phyloP scores from a whole-genome alignment of 2,329 filamentous ascomycete species.

The Trichoderma guizhouense region DNA sequence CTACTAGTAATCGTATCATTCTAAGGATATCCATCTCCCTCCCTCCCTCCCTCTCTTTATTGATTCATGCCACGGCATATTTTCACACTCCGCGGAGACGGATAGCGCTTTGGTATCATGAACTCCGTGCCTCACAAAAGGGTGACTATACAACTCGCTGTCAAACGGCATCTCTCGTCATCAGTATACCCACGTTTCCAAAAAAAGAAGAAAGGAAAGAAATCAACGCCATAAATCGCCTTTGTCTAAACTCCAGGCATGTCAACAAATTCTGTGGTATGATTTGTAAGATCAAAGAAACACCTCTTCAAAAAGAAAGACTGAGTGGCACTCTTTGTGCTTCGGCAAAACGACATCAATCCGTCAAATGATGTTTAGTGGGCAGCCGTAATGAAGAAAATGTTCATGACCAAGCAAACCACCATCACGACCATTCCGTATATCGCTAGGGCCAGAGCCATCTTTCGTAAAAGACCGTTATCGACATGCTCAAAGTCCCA shows the following conservation, averaged over 20 bases:
- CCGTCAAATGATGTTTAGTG: constrained; percentile 44
- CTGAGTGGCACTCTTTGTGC: background rate
- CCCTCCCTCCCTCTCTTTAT: background rate
- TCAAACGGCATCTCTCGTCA: background rate
- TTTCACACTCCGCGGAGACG: background rate
- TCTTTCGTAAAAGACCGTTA: constrained; percentile 62
- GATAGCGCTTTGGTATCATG: background rate
- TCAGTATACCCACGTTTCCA: background rate
- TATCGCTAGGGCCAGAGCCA: constrained; percentile 71
- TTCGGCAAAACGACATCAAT: background rate
- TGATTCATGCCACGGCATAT: background rate
- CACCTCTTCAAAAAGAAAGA: background rate
- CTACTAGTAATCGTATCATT: background rate
- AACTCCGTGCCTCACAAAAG: background rate
- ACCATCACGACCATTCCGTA: constrained; percentile 90
- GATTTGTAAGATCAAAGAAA: background rate
- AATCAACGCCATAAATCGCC: constrained; percentile 19
- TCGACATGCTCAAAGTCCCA: constrained; percentile 63
- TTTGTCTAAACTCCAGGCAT: constrained; percentile 27
- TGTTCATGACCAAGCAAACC: constrained; percentile 80
- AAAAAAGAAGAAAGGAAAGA: background rate
- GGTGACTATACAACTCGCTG: background rate
- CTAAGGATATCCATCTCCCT: background rate
- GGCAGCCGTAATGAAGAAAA: constrained; percentile 64
- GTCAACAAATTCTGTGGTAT: background rate